Evolutionary conservation across 75 land plant species (phyloP), one percentile per base, ranked within the genome.

Genomic region (Selaginella tamariscina): DNA sequence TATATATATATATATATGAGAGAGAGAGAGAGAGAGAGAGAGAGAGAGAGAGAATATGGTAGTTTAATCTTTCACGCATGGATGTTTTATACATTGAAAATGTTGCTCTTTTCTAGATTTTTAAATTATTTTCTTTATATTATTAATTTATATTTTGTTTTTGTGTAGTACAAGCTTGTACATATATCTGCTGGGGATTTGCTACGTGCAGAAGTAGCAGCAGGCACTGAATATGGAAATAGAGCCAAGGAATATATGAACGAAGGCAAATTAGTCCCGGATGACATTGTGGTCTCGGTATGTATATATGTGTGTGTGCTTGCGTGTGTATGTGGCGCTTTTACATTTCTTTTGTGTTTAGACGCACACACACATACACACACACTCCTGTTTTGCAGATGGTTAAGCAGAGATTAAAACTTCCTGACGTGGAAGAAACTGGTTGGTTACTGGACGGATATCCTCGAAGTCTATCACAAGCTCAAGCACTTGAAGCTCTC

Each of bases 361-460:
- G n/a, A n/a, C n/a, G n/a, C n/a, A n/a, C n/a, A n/a, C n/a, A n/a
- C n/a, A n/a, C n/a, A n/a, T n/a, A n/a, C n/a, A n/a, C n/a, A n/a
- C n/a, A n/a, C n/a, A n/a, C n/a, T n/a, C n/a, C n/a, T n/a, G n/a
- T 64, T 71, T 60, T 71, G 56, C 56, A 92, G 97, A 92, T 92
- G 81, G 97, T 92, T 68, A 81, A 70, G 54, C 32, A 76, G 26
- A 64, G 85, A 59, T 68, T 92, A 31, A 74, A 74, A 24, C 74
- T 67, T 32, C 55, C 70, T 31, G 85, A 80, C 75, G 89, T 65
- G 24, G 76, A 73, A 65, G 84, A 79, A 55, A 81, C 54, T 56
- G 96, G 97, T 26, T 92, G 97, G 97, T 87, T 92, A 56, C 70
- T 92, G 39, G 97, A 92, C 86, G 97, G 97, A 24, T 92, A 84